Evolutionary conservation across 805 yeast species (phyloP).

Genomic region (Nakazawaea wyomingensis): DNA sequence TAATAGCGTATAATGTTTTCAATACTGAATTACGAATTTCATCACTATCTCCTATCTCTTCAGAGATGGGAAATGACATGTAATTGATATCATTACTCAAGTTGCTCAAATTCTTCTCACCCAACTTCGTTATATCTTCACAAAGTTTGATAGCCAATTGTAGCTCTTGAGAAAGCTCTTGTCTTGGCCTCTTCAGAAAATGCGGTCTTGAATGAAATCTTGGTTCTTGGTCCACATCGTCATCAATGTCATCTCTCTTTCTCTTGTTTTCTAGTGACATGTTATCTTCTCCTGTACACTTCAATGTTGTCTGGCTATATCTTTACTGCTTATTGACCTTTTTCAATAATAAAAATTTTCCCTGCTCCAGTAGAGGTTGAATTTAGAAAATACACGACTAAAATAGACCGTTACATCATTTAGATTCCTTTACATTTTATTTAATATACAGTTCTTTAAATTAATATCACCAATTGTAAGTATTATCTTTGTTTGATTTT

Average conservation of each 20-base stretch:
- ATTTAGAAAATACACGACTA: not conserved
- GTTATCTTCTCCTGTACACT: not conserved
- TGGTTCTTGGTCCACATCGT: not conserved
- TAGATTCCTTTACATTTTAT: too few species aligned
- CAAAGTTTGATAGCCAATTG: slow-evolving; percentile 42
- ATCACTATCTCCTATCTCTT: slow-evolving; percentile 59
- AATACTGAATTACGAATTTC: slow-evolving; percentile 54
- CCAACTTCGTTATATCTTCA: slow-evolving; percentile 50
- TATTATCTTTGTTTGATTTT: too few species aligned
- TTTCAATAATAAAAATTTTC: not conserved
- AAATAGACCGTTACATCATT: too few species aligned
- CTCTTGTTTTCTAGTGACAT: slow-evolving; percentile 9
- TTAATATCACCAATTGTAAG: too few species aligned
- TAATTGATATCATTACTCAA: slow-evolving; percentile 50
- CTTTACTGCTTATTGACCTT: not conserved
- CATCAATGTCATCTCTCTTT: slow-evolving; percentile 5
- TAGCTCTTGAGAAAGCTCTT: slow-evolving; percentile 11
- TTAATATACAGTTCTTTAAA: too few species aligned
- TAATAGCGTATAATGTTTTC: slow-evolving; percentile 60
- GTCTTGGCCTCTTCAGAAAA: slow-evolving; percentile 7
- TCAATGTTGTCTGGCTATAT: not conserved
- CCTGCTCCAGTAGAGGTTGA: not conserved
- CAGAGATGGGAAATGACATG: slow-evolving; percentile 60
- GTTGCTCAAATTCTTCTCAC: slow-evolving; percentile 36
- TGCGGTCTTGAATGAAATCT: not conserved